phyloP scores from a whole-genome alignment of 2,329 filamentous ascomycete genomes.

The Trichoderma polysporum region DNA sequence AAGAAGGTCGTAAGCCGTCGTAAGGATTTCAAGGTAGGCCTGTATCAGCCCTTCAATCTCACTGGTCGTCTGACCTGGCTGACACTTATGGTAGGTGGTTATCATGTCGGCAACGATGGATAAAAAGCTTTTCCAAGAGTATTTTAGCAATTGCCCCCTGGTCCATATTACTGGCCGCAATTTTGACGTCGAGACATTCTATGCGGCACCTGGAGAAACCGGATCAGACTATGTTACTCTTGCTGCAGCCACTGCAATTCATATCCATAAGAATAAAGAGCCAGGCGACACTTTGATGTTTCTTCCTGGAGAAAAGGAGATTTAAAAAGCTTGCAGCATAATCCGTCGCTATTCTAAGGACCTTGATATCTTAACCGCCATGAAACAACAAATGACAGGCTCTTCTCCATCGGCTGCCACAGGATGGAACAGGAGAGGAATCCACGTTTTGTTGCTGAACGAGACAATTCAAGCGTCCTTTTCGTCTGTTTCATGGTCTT shows the following conservation, averaged over 20 bases:
- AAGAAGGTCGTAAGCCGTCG: background rate
- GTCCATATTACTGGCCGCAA: background rate
- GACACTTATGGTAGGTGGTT: conserved; percentile 5
- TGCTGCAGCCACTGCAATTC: background rate
- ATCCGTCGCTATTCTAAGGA: background rate
- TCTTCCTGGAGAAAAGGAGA: conserved; percentile 18
- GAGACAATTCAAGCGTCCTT: too few relatives aligned
- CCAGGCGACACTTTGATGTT: conserved; percentile 22
- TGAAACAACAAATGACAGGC: too few relatives aligned
- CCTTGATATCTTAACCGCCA: conserved; percentile 21
- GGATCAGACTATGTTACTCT: background rate
- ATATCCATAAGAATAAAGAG: conserved; percentile 19
- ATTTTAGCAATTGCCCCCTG: conserved; percentile 18
- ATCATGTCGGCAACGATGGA: conserved; percentile 24
- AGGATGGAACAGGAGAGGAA: too few relatives aligned
- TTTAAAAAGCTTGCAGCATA: conserved; percentile 6
- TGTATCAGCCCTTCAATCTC: background rate
- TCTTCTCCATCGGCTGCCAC: too few relatives aligned
- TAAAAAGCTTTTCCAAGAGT: conserved; percentile 16
- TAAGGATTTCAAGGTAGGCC: conserved; percentile 10
- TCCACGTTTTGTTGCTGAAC: too few relatives aligned
- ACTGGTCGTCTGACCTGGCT: background rate
- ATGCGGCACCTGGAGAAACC: background rate
- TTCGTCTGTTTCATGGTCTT: too few relatives aligned
- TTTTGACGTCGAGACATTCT: conserved; percentile 3